Conservation (phyloP, 208 protist genomes). For the Crithidia mellificae region DNA sequence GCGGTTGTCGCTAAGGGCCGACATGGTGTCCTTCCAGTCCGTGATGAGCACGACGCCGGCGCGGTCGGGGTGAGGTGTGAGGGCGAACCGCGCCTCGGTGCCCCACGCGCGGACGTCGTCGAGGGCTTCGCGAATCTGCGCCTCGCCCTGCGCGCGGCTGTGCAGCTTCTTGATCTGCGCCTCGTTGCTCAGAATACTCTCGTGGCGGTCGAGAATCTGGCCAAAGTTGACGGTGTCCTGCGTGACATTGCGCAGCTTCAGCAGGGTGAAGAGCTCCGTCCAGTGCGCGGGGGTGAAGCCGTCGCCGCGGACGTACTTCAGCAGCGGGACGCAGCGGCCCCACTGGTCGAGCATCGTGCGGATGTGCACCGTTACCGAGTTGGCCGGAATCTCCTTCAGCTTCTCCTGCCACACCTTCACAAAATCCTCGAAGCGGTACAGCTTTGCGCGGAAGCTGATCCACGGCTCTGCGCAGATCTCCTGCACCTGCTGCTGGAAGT, state of each 20-base stretch:
- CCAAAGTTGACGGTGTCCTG: slow-evolving; percentile 92
- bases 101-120: slow-evolving; percentile 95
- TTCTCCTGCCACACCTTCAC: slow-evolving; percentile 91
- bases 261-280: slow-evolving; percentile 89
- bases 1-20: slow-evolving; percentile 96
- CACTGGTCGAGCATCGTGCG: slow-evolving; percentile 87
- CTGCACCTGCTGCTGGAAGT: slow-evolving; percentile 87
- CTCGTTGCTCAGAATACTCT: slow-evolving; percentile 78
- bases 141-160: slow-evolving; percentile 94
- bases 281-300: slow-evolving; percentile 96
- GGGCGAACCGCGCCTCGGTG: slow-evolving; percentile 81
- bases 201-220: slow-evolving; percentile 85
- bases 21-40: slow-evolving; percentile 97
- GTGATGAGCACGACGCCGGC: slow-evolving; percentile 92
- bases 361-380: slow-evolving; percentile 89
- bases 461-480: slow-evolving; percentile 86
- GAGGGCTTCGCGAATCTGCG: slow-evolving; percentile 95
- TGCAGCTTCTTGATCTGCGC: slow-evolving; percentile 93
- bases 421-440: slow-evolving; percentile 96
- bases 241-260: slow-evolving; percentile 77
- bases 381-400: slow-evolving; percentile 73
- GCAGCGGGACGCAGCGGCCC: slow-evolving; percentile 72
- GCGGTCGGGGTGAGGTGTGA: slow-evolving; percentile 78
- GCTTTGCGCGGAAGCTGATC: slow-evolving; percentile 93
- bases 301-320: slow-evolving; percentile 96